phyloP scores from a whole-genome alignment of 495 filamentous ascomycete genomes.

The Penicillium herquei region DNA sequence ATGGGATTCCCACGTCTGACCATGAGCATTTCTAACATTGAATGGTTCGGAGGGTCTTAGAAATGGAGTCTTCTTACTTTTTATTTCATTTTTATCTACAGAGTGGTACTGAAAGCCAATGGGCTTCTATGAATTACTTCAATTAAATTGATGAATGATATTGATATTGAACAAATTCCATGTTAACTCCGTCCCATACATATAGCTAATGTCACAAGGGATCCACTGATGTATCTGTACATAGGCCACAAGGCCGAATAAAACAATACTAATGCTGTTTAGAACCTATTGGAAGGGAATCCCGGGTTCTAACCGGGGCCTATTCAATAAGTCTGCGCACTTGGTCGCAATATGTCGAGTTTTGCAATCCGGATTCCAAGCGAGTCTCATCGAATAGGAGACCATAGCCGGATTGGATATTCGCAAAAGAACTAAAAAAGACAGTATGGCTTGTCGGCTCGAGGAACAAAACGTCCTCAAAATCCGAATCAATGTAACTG shows the following conservation, averaged over 20 bases:
- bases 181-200: constrained; percentile 28
- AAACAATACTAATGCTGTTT: background rate
- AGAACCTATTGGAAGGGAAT: background rate
- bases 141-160: constrained; percentile 12
- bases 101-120: background rate
- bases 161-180: constrained; percentile 19
- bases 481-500: constrained; percentile 3
- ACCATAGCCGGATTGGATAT: background rate
- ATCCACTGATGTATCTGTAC: constrained; percentile 31
- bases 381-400: background rate
- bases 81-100: constrained; percentile 3
- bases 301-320: background rate
- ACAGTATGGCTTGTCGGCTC: background rate
- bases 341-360: background rate
- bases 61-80: constrained; percentile 21
- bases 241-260: constrained; percentile 21
- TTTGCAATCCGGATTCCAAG: background rate
- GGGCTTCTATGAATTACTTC: background rate
- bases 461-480: constrained; percentile 6
- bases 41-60: constrained; percentile 14
- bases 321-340: background rate
- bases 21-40: constrained; percentile 5
- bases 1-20: constrained; percentile 21
- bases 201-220: constrained; percentile 26
- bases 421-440: background rate